Conservation (phyloP, 768 basidiomycete genomes). For the Boletus tylopilopsis region DNA sequence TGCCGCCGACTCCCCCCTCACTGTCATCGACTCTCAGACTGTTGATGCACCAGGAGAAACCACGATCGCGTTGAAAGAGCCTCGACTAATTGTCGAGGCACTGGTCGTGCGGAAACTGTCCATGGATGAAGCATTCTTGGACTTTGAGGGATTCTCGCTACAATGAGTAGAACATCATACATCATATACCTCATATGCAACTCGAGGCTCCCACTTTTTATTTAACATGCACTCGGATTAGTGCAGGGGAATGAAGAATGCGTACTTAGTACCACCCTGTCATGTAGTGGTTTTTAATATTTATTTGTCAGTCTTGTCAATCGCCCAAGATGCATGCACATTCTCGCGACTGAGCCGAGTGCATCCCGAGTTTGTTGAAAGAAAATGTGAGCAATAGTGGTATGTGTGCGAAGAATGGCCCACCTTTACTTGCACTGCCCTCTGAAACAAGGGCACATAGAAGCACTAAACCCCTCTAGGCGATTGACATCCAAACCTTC, state of each 20-base stretch:
- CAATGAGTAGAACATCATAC: conserved; percentile 3
- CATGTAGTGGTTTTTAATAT: not conserved
- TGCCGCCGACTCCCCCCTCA: conserved; percentile 34
- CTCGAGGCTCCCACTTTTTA: not conserved
- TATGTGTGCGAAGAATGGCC: no score
- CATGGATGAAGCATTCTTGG: conserved; percentile 70
- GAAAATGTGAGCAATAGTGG: no score
- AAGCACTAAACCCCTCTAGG: not conserved
- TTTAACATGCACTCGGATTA: not conserved
- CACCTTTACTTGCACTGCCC: no score
- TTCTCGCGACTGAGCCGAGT: no score
- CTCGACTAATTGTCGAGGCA: conserved; percentile 75
- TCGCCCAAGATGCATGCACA: no score
- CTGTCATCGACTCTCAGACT: conserved; percentile 22
- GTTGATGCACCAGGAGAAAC: not conserved
- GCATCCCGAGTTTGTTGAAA: no score
- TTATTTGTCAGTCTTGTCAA: no score
- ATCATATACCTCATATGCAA: no score
- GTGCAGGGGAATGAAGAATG: no score
- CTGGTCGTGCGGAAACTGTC: conserved; percentile 77
- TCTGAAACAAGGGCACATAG: not conserved
- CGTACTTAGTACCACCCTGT: not conserved
- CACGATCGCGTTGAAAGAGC: conserved; percentile 24
- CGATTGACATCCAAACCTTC: conserved; percentile 29
- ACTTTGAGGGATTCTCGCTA: conserved; percentile 60